Evolutionary conservation across 495 filamentous ascomycete species (phyloP), one percentile per base, ranked within the genome.

Genomic region (Amniculicola lignicola): DNA sequence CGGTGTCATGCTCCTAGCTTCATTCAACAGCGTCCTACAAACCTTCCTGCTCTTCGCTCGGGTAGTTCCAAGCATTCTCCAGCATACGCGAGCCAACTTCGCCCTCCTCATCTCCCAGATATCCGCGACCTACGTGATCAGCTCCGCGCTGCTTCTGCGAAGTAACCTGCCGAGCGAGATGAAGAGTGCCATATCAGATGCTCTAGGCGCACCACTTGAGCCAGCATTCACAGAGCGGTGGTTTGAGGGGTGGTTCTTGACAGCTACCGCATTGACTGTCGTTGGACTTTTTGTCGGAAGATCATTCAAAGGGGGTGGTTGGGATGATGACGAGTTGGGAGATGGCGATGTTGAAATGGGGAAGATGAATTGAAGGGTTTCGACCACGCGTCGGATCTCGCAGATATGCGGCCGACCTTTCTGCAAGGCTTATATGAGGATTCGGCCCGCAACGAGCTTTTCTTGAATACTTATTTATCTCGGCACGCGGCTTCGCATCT

Each of bases 161-260:
- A 83, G 81, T 49, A 89, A 85, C 70, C 74, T 91, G 49, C 88
- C 88, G 0, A 72, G 70, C 24, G 82, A 88, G 59, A 83, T 90
- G 59, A 80, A 87, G 15, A 77, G 79, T 27, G 83, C 83, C 3
- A 85, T 90, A 3, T 79, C 79, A 3, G 85, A 86, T 51, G 85
- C 82, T n/a, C 71, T 92, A 24, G 83, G 82, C 27, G 84, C 83
- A 9, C 75, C 76, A 5, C 73, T 90, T 7, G 82, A 88, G 63
- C 78, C 81, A 6, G 70, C 66, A 11, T 88, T 90, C 56, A 85
- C 87, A n/a, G 88, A 90, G 58, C 70, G 81, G n/a, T 92, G 88
- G 88, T 93, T 92, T 66, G 88, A 91, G 63, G 80, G 79, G 19
- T 87, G 88, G 83, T 93, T 92, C 61, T 67, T 90, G 22, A 59